A percentile compares a stretch with the other conserved stretches of the same genome.
Evolutionary conservation across 306 rosid genomes (phyloP).

Genomic region (Lupinus albus): DNA sequence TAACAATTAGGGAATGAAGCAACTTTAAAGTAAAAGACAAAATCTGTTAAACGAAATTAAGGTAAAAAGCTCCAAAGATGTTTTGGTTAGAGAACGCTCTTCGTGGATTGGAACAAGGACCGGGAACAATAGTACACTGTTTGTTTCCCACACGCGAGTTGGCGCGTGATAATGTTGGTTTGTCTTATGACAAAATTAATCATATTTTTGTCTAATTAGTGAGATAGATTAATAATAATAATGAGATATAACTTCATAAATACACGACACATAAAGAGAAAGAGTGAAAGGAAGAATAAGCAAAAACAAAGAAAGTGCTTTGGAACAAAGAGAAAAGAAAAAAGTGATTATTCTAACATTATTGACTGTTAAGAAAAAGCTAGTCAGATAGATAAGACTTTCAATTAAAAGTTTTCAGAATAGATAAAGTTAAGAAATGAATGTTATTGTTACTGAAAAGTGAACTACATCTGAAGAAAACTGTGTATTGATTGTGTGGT

Average conservation of each 20-base stretch:
- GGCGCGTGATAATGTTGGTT: conserved; percentile 4
- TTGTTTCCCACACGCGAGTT: background rate
- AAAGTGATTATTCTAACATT: conserved; percentile 21
- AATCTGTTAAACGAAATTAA: background rate
- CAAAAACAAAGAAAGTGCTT: background rate
- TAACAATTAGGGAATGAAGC: conserved; percentile 31
- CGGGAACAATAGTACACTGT: background rate
- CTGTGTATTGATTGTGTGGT: conserved; percentile 1
- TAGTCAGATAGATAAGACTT: conserved; percentile 37
- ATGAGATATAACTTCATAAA: conserved; percentile 23
- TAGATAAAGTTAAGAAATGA: conserved; percentile 34
- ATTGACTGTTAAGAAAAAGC: conserved; percentile 43
- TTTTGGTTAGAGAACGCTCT: background rate
- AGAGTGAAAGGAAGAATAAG: conserved; percentile 9
- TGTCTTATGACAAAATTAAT: background rate
- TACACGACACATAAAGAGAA: conserved; percentile 25
- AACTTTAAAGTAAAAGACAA: conserved; percentile 23
- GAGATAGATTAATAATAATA: conserved; percentile 32
- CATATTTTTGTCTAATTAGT: conserved; percentile 39
- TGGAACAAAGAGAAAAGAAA: background rate
- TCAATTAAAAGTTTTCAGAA: conserved; percentile 32
- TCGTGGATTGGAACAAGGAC: background rate
- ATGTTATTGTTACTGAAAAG: conserved; percentile 6
- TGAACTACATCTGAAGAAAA: conserved; percentile 31
- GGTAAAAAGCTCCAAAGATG: background rate